Evolutionary conservation across 345 rosid genomes (phyloP).

Genomic region (Moringa oleifera): DNA sequence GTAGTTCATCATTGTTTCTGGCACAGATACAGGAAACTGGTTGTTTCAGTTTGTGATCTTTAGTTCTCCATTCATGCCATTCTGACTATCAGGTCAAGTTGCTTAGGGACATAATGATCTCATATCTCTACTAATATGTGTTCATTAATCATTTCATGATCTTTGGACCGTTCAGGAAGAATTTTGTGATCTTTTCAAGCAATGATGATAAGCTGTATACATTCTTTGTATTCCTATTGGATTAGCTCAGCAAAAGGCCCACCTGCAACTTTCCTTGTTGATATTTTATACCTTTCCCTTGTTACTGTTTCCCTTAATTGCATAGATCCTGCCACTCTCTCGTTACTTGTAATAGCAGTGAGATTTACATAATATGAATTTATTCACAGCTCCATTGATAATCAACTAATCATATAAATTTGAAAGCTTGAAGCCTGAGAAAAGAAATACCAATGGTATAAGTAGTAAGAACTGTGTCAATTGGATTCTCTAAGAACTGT

Average conservation of each 20-base stretch:
- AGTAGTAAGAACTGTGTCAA: too few relatives aligned
- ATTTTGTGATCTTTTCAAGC: too few relatives aligned
- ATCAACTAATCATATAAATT: too few relatives aligned
- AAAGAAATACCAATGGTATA: too few relatives aligned
- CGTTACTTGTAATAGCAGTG: neutral
- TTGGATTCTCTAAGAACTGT: too few relatives aligned
- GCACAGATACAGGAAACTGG: neutral
- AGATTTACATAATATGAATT: neutral
- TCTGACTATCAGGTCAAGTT: slow-evolving; percentile 8
- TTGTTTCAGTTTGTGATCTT: too few relatives aligned
- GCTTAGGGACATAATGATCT: slow-evolving; percentile 14
- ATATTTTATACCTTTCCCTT: too few relatives aligned
- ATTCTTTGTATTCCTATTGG: neutral
- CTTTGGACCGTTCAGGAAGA: neutral
- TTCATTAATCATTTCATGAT: neutral
- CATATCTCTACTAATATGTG: neutral
- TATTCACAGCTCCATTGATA: neutral
- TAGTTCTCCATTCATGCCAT: neutral
- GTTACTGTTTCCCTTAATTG: neutral
- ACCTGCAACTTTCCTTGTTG: neutral
- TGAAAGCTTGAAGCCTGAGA: neutral
- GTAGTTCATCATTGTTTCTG: too few relatives aligned
- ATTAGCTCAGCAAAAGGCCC: neutral
- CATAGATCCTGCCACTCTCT: too few relatives aligned
- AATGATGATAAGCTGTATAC: too few relatives aligned